These are phyloP conservation scores for Aspergillus egyptiacus DNA, from an alignment of 495 filamentous ascomycete genomes.

Conservation along the genomic window DNA sequence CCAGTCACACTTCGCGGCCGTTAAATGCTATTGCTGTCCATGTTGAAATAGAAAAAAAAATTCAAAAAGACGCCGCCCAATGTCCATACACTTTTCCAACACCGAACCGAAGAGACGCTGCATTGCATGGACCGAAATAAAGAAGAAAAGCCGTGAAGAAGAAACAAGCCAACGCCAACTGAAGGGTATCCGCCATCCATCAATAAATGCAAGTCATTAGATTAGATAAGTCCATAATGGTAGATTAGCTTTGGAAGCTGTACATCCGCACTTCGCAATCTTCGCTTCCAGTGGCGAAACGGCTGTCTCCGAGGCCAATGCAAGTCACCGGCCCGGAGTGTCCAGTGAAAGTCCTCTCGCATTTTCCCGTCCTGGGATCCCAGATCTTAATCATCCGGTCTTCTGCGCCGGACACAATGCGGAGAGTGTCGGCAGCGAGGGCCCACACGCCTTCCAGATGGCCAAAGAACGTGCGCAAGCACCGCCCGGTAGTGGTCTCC, in stretches of 20 bases:
- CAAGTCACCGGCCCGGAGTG: constrained; percentile 89
- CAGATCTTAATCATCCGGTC: constrained; percentile 96
- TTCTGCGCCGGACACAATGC: constrained; percentile 82
- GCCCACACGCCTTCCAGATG: constrained; percentile 96
- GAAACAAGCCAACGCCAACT: constrained; percentile 6
- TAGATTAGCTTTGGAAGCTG: constrained; percentile 58
- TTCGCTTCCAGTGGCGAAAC: constrained; percentile 85
- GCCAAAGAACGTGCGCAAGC: constrained; percentile 88
- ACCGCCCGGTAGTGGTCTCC: constrained; percentile 77
- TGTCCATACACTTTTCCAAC: not conserved
- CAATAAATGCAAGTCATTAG: constrained; percentile 14
- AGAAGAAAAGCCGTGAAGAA: constrained; percentile 2
- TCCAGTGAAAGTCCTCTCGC: constrained; percentile 84
- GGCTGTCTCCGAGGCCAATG: constrained; percentile 79
- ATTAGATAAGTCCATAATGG: not conserved
- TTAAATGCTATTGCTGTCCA: not conserved
- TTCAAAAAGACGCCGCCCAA: not conserved
- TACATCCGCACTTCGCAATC: constrained; percentile 87
- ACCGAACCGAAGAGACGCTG: not conserved
- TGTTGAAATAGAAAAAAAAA: not conserved
- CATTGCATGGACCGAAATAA: not conserved
- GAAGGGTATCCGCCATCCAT: constrained; percentile 14
- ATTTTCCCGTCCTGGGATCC: constrained; percentile 86
- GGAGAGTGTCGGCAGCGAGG: constrained; percentile 82
- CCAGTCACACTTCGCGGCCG: too few species aligned